Percentiles rank a stretch among this genome's conserved stretches.
Evolutionary conservation across 768 basidiomycete genomes (phyloP).

Genomic region (Leccinum rimulosum): DNA sequence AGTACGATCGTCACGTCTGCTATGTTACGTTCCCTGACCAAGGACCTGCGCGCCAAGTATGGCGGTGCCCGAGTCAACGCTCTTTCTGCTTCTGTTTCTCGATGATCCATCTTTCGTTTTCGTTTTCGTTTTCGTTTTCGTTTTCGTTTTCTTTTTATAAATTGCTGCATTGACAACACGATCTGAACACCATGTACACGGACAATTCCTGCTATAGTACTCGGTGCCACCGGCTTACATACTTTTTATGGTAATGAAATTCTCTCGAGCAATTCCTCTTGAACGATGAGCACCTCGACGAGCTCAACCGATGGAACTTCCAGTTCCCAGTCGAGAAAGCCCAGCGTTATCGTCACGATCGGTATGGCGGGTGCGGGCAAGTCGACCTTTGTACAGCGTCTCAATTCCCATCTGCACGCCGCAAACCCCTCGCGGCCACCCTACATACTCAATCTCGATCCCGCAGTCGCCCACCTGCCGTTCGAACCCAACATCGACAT

Average conservation of each 20-base stretch:
- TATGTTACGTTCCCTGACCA: conserved; percentile 51
- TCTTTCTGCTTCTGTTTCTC: conserved; percentile 9
- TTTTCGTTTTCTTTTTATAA: neutral
- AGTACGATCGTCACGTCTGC: conserved; percentile 51
- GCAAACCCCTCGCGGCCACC: conserved; percentile 64
- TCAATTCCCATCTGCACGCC: conserved; percentile 88
- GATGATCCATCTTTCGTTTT: conserved; percentile 1
- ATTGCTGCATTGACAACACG: neutral
- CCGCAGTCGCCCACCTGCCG: conserved; percentile 87
- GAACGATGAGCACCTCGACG: conserved; percentile 23
- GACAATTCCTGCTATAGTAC: neutral
- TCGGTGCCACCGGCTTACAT: neutral
- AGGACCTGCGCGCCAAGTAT: conserved; percentile 32
- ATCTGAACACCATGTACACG: conserved; percentile 9
- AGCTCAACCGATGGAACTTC: neutral
- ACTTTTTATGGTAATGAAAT: conserved; percentile 18
- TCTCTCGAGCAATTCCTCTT: conserved; percentile 1
- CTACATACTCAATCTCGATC: conserved; percentile 97
- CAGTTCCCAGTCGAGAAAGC: conserved; percentile 41
- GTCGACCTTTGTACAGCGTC: conserved; percentile 93
- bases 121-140: neutral
- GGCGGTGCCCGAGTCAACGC: conserved; percentile 8
- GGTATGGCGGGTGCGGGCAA: conserved; percentile 98
- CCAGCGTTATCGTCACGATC: conserved; percentile 84
- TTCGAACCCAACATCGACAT: conserved; percentile 99